These are phyloP conservation scores for Berkeleyomyces rouxiae DNA, from an alignment of 2,329 filamentous ascomycete species.

Conservation along the genomic window DNA sequence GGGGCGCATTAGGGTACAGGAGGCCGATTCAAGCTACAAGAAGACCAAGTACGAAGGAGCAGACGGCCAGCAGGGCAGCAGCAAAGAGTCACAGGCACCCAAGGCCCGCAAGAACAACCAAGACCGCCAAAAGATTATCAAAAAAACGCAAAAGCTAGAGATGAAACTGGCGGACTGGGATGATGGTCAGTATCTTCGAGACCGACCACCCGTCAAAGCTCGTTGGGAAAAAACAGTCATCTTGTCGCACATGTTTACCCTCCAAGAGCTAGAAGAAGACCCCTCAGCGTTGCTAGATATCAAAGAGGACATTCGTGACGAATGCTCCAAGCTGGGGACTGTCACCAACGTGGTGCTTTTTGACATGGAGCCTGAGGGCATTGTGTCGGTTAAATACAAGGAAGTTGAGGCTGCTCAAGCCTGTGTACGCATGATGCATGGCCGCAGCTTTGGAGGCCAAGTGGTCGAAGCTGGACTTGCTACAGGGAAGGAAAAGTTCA, in stretches of 20 bases:
- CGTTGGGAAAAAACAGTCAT: conserved; percentile 69
- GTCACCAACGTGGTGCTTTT: conserved; percentile 87
- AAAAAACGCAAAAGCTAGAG: conserved; percentile 77
- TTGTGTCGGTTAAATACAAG: conserved; percentile 71
- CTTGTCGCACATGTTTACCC: conserved; percentile 83
- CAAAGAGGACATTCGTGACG: conserved; percentile 83
- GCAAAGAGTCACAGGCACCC: conserved; percentile 16
- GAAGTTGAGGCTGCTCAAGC: conserved; percentile 52
- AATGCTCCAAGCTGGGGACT: conserved; percentile 69
- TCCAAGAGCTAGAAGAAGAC: conserved; percentile 71
- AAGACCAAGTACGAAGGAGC: conserved; percentile 52
- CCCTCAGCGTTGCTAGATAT: conserved; percentile 72
- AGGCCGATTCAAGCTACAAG: conserved; percentile 84
- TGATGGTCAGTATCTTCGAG: conserved; percentile 48
- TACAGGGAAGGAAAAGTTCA: conserved; percentile 55
- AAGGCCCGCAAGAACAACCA: conserved; percentile 36
- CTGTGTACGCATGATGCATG: conserved; percentile 62
- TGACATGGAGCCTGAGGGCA: conserved; percentile 68
- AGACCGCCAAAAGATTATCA: conserved; percentile 80
- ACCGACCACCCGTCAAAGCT: conserved; percentile 30
- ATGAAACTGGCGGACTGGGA: conserved; percentile 91
- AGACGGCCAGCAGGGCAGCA: conserved; percentile 24
- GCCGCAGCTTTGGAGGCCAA: conserved; percentile 59
- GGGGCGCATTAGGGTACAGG: conserved; percentile 63
- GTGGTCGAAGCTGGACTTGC: conserved; percentile 55